Evolutionary conservation across 176 grass and related monocot genomes (phyloP).

Genomic region (Avena eriantha): DNA sequence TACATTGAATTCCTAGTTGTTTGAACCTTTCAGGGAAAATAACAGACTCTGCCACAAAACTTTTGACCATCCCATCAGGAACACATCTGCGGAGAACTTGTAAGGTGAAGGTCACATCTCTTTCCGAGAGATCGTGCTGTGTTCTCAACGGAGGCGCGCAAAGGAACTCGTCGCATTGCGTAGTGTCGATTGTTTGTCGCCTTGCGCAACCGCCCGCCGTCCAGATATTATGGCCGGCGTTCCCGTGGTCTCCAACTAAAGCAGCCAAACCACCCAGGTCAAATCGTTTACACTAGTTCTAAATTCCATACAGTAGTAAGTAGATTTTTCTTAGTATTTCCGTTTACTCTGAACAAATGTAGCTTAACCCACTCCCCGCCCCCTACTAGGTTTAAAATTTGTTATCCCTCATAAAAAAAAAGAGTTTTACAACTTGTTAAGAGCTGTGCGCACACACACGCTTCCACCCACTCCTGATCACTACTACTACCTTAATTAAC

Average conservation of each 20-base stretch:
- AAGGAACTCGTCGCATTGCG: neutral
- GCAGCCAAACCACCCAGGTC: slow-evolving; percentile 14
- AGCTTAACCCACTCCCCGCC: neutral
- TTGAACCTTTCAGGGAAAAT: neutral
- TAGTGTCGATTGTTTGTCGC: neutral
- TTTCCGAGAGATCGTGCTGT: neutral
- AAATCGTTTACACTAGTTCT: neutral
- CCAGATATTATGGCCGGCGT: neutral
- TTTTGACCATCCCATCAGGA: neutral
- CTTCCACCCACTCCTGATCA: slow-evolving; percentile 24
- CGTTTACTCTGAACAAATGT: neutral
- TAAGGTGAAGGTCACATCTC: neutral
- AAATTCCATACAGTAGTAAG: too few species aligned
- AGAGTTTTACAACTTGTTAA: too few species aligned
- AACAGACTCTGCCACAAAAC: neutral
- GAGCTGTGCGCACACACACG: neutral
- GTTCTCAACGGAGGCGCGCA: neutral
- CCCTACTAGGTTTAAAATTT: neutral
- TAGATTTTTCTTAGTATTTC: too few species aligned
- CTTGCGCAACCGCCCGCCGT: neutral
- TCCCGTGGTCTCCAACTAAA: slow-evolving; percentile 27
- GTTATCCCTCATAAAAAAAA: too few species aligned
- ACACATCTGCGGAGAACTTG: neutral
- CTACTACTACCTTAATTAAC: neutral
- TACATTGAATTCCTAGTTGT: neutral